Conservation (phyloP, 1,139 yeast species). For the Kluyveromyces sp. region DNA sequence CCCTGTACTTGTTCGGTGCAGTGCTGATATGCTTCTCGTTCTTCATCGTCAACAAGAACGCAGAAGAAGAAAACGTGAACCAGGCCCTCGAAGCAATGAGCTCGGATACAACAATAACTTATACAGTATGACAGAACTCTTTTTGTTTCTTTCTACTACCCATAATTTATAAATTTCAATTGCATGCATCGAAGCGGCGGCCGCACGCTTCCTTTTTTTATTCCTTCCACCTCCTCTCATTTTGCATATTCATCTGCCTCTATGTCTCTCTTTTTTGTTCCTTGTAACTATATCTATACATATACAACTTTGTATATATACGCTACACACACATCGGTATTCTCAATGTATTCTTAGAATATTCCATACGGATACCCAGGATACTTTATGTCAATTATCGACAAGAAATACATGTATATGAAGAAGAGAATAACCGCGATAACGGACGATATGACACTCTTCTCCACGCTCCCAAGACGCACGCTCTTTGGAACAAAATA, state of each 20-base stretch:
- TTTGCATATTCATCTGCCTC: too few relatives aligned
- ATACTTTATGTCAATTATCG: slow-evolving; percentile 33
- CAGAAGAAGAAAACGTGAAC: slow-evolving; percentile 40
- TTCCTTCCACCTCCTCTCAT: too few relatives aligned
- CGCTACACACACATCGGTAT: too few relatives aligned
- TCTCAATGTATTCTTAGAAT: slow-evolving; percentile 2
- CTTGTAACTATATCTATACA: neutral
- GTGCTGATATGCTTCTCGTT: slow-evolving; percentile 72
- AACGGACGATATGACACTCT: slow-evolving; percentile 16
- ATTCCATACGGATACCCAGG: slow-evolving; percentile 33
- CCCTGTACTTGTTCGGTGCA: slow-evolving; percentile 72
- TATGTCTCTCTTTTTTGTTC: too few relatives aligned
- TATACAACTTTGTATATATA: neutral
- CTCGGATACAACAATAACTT: neutral
- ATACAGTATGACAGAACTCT: neutral
- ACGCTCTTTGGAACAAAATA: slow-evolving; percentile 25
- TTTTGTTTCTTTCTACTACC: too few relatives aligned
- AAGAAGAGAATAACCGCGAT: slow-evolving; percentile 28
- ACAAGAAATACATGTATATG: slow-evolving; percentile 30
- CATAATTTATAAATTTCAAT: too few relatives aligned
- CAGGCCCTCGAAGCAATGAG: neutral
- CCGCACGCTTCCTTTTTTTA: too few relatives aligned
- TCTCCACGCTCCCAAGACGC: slow-evolving; percentile 11
- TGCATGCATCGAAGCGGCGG: too few relatives aligned
- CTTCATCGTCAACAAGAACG: slow-evolving; percentile 72